These are phyloP conservation scores for Penicillium sp. DNA, from an alignment of 2,329 filamentous ascomycete genomes.

Conservation along the genomic window DNA sequence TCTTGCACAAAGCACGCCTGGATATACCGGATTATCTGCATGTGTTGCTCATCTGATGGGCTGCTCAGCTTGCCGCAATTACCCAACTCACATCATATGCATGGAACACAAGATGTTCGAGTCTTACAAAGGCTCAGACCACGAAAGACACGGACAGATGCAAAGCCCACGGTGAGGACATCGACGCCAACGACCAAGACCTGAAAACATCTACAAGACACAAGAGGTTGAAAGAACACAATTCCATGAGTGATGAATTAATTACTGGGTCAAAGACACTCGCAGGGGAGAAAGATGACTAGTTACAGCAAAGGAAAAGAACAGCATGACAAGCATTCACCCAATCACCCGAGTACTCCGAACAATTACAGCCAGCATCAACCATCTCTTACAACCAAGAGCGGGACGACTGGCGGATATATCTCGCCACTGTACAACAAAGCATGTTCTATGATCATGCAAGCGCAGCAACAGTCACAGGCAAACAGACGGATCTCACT, in stretches of 20 bases:
- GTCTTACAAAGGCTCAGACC: no score
- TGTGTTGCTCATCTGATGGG: background rate
- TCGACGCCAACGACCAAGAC: background rate
- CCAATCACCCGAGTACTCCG: background rate
- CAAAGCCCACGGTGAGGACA: no score
- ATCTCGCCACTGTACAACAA: background rate
- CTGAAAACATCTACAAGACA: background rate
- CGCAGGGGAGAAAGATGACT: constrained; percentile 10
- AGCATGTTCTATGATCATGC: constrained; percentile 1
- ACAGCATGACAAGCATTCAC: background rate
- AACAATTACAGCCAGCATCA: constrained; percentile 5
- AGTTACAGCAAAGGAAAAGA: constrained; percentile 15
- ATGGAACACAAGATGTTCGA: no score
- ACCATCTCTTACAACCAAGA: background rate
- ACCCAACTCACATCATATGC: no score
- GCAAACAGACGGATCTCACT: background rate
- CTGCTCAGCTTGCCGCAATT: background rate
- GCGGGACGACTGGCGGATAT: background rate
- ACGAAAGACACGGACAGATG: no score
- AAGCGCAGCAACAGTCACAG: constrained; percentile 1
- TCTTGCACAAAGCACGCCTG: no score
- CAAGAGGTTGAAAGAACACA: background rate
- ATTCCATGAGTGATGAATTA: constrained; percentile 10
- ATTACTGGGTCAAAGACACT: constrained; percentile 10
- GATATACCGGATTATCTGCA: no score